Percentiles rank a stretch among this genome's conserved stretches.
Conservation (phyloP, 2,329 filamentous ascomycete species). For the Aspergillus glaucus region DNA sequence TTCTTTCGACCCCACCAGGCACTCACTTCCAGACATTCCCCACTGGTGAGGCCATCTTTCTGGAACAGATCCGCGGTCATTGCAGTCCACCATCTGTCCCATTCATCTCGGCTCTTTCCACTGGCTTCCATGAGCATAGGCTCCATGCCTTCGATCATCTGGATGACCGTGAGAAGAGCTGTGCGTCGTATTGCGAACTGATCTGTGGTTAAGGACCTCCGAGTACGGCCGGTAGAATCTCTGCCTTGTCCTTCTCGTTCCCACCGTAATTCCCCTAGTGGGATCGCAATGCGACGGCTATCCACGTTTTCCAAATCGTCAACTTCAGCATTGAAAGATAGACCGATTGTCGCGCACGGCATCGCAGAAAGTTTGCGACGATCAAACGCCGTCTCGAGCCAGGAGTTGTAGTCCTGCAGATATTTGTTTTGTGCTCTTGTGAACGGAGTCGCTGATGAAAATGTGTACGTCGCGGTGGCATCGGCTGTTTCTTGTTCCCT, state of each 20-base stretch:
- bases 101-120: constrained; percentile 84
- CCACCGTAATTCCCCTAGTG: constrained; percentile 78
- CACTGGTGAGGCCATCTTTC: constrained; percentile 70
- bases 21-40: constrained; percentile 71
- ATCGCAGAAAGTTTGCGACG: constrained; percentile 62
- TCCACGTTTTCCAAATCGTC: constrained; percentile 64
- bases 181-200: constrained; percentile 71
- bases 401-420: constrained; percentile 74
- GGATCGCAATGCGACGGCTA: constrained; percentile 75
- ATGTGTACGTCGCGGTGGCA: constrained; percentile 70
- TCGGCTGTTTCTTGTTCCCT: constrained; percentile 60
- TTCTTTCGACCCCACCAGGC: constrained; percentile 59
- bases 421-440: constrained; percentile 74
- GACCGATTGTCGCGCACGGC: constrained; percentile 70
- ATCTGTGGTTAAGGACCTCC: constrained; percentile 55
- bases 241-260: constrained; percentile 59
- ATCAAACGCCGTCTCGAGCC: constrained; percentile 72
- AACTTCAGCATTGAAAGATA: constrained; percentile 74
- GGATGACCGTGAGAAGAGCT: constrained; percentile 72
- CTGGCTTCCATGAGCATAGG: constrained; percentile 74
- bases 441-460: constrained; percentile 77
- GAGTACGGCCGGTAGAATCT: constrained; percentile 19
- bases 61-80: constrained; percentile 80
- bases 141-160: constrained; percentile 80
- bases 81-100: constrained; percentile 81